Base-by-base conservation (phyloP, 1,284 basidiomycete genomes). In the Microbotryum scabiosae region DNA sequence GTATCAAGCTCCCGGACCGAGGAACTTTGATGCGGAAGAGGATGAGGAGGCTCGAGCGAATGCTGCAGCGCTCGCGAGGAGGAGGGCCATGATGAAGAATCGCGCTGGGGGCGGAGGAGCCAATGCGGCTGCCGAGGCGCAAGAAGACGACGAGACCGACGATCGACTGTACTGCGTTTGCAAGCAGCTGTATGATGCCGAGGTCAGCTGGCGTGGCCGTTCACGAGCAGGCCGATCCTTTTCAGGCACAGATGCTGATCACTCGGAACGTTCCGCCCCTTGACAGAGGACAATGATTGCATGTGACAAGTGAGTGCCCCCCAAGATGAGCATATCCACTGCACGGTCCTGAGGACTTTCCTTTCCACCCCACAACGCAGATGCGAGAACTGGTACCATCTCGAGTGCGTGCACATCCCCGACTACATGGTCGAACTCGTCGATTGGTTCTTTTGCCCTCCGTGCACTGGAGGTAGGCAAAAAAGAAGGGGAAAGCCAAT, bases 381-480 rank as follows among this genome's bases (percentile, higher is more conserved):
- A 32, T 90, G 88, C 73, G 88, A 90, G 71, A 86, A 90, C 65
- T 91, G 88, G 88, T 91, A 88, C 72, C 88, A 91, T 71, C 86
- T 86, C 0, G 79, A 82, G 56, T 91, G 88, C 69, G 83, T 90
- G 28, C 77, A 82, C 45, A 86, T 90, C 79, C 80, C 83, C 25
- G 87, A 90, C 67, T 77, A 82, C 8, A 82, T 84, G 67, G 82
- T 89, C 44, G 86, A 90, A 67, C 81, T 91, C 20, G 85, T 91
- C 36, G 89, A 90, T 76, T 85, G 87, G 72, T 91, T 90, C 73
- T 82, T 88, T 54, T 91, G 88, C 74, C 87, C 88, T 1, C 76
- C 78, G 2, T 91, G 88, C 71, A 46, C 44, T 30, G 18, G 20
- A 41, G 16, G 36, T 41, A 41, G 5, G 14, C 36, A 18, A 41